A percentile compares a stretch with the other conserved stretches of the same genome.
Conservation (phyloP, 2,329 filamentous ascomycete species). For the Paraconiothyrium sp. region DNA sequence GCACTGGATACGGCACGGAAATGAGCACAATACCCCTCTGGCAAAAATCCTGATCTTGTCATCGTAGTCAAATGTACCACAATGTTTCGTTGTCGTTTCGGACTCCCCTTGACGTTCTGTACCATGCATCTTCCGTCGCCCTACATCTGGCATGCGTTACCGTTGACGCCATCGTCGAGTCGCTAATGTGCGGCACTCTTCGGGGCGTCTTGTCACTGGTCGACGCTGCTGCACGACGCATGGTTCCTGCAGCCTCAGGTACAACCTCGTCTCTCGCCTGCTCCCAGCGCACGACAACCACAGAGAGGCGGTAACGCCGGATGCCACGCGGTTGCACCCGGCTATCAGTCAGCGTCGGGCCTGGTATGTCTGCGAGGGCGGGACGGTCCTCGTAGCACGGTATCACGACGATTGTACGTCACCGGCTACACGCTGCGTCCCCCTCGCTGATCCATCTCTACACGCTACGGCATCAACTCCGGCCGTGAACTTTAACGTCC, state of each 20-base stretch:
- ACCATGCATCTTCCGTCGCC: conserved; percentile 22
- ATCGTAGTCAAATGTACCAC: conserved; percentile 41
- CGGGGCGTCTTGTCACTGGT: conserved; percentile 24
- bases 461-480: conserved; percentile 16
- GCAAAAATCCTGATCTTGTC: conserved; percentile 32
- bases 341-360: background rate
- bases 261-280: conserved; percentile 27
- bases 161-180: conserved; percentile 22
- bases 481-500: conserved; percentile 3
- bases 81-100: conserved; percentile 25
- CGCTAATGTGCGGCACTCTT: conserved; percentile 30
- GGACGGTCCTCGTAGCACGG: conserved; percentile 1
- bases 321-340: conserved; percentile 16
- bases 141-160: conserved; percentile 16
- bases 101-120: conserved; percentile 12
- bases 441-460: background rate
- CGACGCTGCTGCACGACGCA: conserved; percentile 23
- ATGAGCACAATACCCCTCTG: conserved; percentile 47
- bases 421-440: conserved; percentile 3
- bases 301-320: conserved; percentile 17
- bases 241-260: conserved; percentile 27
- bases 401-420: conserved; percentile 9
- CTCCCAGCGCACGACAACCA: conserved; percentile 16
- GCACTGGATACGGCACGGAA: conserved; percentile 26
- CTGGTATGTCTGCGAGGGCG: conserved; percentile 12